Evolutionary conservation across 129 eudicot genomes (phyloP).

Genomic region (Silybum marianum): DNA sequence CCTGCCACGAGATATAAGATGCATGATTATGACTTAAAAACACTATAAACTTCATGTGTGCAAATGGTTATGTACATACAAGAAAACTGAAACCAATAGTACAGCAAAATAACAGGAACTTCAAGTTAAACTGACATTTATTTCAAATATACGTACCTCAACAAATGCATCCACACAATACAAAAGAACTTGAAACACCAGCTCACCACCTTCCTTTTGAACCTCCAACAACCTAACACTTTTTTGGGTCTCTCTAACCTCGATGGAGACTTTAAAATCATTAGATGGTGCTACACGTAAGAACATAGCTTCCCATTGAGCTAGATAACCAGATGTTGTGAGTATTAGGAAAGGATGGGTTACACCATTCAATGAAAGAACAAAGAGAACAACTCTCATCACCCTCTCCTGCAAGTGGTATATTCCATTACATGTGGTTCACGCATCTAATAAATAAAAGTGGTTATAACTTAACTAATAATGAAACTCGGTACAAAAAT

Average conservation of each 20-base stretch:
- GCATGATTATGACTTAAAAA: background rate
- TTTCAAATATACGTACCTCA: conserved; percentile 39
- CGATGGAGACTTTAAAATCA: conserved; percentile 46
- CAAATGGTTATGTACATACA: too few species aligned
- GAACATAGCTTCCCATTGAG: conserved; percentile 64
- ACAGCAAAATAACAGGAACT: background rate
- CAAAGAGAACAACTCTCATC: conserved; percentile 28
- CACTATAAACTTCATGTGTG: background rate
- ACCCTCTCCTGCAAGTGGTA: conserved; percentile 45
- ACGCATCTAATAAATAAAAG: background rate
- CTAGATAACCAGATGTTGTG: conserved; percentile 22
- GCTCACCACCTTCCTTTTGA: conserved; percentile 41
- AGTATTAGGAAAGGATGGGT: conserved; percentile 52
- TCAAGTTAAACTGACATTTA: background rate
- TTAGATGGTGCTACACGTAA: conserved; percentile 38
- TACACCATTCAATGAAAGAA: conserved; percentile 41
- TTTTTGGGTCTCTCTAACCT: conserved; percentile 39
- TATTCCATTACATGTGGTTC: conserved; percentile 3
- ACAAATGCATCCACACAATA: conserved; percentile 40
- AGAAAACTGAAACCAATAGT: background rate
- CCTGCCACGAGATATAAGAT: conserved; percentile 35
- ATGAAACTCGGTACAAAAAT: background rate
- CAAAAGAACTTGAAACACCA: conserved; percentile 57
- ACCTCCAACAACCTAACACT: conserved; percentile 47
- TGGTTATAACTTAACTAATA: background rate